phyloP scores from a whole-genome alignment of 768 basidiomycete genomes.

The Chiua virens region DNA sequence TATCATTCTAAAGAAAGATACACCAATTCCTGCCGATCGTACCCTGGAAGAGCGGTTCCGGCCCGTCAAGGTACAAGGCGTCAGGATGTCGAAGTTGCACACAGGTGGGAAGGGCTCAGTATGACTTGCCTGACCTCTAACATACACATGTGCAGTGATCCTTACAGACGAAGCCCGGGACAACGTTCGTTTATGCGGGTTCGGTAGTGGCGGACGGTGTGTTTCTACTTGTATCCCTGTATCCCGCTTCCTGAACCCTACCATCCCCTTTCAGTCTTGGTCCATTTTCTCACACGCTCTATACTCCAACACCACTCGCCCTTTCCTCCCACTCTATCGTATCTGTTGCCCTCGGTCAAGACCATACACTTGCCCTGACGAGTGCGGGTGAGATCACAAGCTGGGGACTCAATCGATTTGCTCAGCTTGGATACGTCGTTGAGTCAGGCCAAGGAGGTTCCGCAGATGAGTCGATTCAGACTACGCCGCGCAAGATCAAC shows the following conservation, averaged over 20 bases:
- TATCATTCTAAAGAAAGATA: slow-evolving; percentile 36
- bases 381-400: too few species aligned
- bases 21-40: slow-evolving; percentile 12
- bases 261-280: slow-evolving; percentile 35
- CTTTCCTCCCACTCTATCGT: slow-evolving; percentile 57
- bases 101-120: slow-evolving; percentile 52
- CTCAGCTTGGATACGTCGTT: slow-evolving; percentile 44
- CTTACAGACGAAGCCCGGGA: slow-evolving; percentile 59
- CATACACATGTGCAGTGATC: slow-evolving; percentile 34
- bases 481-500: slow-evolving; percentile 72
- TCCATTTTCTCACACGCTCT: slow-evolving; percentile 70
- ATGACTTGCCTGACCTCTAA: neutral
- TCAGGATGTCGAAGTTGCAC: slow-evolving; percentile 87
- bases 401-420: too few species aligned
- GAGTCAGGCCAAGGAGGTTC: too few species aligned
- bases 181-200: slow-evolving; percentile 58
- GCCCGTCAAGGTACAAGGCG: slow-evolving; percentile 59
- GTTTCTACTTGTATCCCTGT: too few species aligned
- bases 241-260: neutral
- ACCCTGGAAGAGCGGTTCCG: slow-evolving; percentile 52
- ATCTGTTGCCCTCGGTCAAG: slow-evolving; percentile 84
- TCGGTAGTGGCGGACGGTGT: slow-evolving; percentile 25
- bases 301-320: slow-evolving; percentile 9
- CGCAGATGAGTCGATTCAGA: slow-evolving; percentile 49
- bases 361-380: slow-evolving; percentile 68